Evolutionary conservation across 768 basidiomycete species (phyloP).

Genomic region (Gautieria morchelliformis): DNA sequence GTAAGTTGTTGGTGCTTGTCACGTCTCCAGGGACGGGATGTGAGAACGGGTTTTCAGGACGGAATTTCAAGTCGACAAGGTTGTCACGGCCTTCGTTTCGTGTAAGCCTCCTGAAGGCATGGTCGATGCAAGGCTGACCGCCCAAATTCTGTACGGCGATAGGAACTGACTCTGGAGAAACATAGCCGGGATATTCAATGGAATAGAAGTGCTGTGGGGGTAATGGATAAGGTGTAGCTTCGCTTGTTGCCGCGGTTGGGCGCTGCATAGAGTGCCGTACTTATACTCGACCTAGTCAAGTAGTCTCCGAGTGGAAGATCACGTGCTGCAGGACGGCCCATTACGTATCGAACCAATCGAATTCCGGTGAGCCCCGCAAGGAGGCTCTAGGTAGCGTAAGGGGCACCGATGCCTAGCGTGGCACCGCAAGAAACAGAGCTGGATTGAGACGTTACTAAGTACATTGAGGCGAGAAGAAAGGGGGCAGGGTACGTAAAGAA

Average conservation of each 20-base stretch:
- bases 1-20: constrained; percentile 66
- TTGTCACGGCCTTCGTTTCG: constrained; percentile 36
- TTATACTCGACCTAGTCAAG: too few species aligned
- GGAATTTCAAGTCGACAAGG: constrained; percentile 67
- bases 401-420: too few species aligned
- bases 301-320: too few species aligned
- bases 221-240: constrained; percentile 25
- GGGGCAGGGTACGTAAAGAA: too few species aligned
- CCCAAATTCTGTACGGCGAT: constrained; percentile 58
- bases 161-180: constrained; percentile 50
- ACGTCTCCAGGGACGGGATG: constrained; percentile 82
- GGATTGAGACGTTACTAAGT: too few species aligned
- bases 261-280: background rate
- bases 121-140: constrained; percentile 60
- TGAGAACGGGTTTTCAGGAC: constrained; percentile 64
- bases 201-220: constrained; percentile 61
- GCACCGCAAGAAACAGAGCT: too few species aligned
- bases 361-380: too few species aligned
- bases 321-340: too few species aligned
- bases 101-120: constrained; percentile 62
- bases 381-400: too few species aligned
- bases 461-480: too few species aligned
- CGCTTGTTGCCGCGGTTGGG: background rate
- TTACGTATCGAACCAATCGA: too few species aligned
- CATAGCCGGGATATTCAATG: constrained; percentile 87